Percentiles rank a stretch among this genome's conserved stretches.
phyloP scores from a whole-genome alignment of 352 stramenopile genomes.

The Globisporangium lucens region DNA sequence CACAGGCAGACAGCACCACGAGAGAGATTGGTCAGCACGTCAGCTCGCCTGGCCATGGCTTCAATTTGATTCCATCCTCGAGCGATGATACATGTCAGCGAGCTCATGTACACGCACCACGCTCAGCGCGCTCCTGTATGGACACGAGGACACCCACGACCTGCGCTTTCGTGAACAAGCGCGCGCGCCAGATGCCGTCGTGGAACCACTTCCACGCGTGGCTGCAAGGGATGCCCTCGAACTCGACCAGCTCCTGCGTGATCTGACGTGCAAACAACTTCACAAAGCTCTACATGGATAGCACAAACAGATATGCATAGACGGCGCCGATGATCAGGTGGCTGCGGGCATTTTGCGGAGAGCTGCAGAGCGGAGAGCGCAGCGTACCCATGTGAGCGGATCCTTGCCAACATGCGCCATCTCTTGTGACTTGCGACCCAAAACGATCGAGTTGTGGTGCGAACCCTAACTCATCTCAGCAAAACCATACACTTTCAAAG shows the following conservation, averaged over 20 bases:
- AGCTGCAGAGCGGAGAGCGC: not conserved
- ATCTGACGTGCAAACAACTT: slow-evolving; percentile 62
- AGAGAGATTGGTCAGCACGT: not conserved
- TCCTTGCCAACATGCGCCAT: slow-evolving; percentile 27
- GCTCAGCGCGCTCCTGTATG: slow-evolving; percentile 44
- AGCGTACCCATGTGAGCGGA: slow-evolving; percentile 55
- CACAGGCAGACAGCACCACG: not conserved
- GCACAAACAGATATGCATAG: not conserved
- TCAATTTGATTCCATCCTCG: not conserved
- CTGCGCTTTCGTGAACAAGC: slow-evolving; percentile 70
- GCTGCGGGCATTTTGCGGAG: not conserved
- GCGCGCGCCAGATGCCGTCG: slow-evolving; percentile 18
- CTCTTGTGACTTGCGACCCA: not conserved
- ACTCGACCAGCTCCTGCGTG: slow-evolving; percentile 29
- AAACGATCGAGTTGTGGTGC: not conserved
- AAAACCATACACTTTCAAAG: not conserved
- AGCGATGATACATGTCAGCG: not conserved
- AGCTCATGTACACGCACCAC: slow-evolving; percentile 28
- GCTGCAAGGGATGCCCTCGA: slow-evolving; percentile 52
- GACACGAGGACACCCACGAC: slow-evolving; percentile 58
- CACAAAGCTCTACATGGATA: slow-evolving; percentile 45
- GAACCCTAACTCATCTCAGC: not conserved
- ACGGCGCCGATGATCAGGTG: not conserved
- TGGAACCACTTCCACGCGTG: slow-evolving; percentile 46
- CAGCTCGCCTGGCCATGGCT: not conserved